phyloP scores from a whole-genome alignment of 2,329 filamentous ascomycete species.

The Lachnellula cervina region DNA sequence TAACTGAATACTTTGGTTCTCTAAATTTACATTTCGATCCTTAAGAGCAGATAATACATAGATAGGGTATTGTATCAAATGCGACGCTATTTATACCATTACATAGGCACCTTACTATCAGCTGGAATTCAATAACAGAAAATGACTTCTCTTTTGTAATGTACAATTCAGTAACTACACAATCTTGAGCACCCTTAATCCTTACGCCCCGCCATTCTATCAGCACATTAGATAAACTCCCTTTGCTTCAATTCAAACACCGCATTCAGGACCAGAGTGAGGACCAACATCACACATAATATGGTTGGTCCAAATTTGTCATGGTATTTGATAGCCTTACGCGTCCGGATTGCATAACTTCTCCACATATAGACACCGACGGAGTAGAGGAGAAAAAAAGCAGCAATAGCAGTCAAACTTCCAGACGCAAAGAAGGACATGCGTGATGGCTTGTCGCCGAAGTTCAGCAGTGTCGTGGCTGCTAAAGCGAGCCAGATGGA shows the following conservation, averaged over 20 bases:
- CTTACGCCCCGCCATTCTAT: neutral
- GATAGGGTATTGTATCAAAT: too few relatives aligned
- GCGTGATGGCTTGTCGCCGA: conserved; percentile 54
- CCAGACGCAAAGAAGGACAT: conserved; percentile 66
- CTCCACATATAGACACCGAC: conserved; percentile 84
- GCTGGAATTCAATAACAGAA: too few relatives aligned
- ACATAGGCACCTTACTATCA: too few relatives aligned
- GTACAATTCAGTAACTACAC: neutral
- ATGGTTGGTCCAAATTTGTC: conserved; percentile 80
- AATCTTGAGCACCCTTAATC: neutral
- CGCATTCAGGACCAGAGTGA: conserved; percentile 75
- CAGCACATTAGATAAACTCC: conserved; percentile 16
- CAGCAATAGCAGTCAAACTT: conserved; percentile 77
- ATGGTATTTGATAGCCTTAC: conserved; percentile 85
- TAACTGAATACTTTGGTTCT: too few relatives aligned
- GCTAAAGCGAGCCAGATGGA: conserved; percentile 90
- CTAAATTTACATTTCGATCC: too few relatives aligned
- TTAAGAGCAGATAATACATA: too few relatives aligned
- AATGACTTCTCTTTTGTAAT: neutral
- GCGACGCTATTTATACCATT: too few relatives aligned
- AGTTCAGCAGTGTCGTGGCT: conserved; percentile 78
- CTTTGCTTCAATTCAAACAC: conserved; percentile 66
- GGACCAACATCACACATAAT: conserved; percentile 68
- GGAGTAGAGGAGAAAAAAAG: conserved; percentile 74
- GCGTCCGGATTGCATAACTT: conserved; percentile 75